Evolutionary conservation across 106 monocot species (phyloP).

Genomic region (Cymbidium sinense): DNA sequence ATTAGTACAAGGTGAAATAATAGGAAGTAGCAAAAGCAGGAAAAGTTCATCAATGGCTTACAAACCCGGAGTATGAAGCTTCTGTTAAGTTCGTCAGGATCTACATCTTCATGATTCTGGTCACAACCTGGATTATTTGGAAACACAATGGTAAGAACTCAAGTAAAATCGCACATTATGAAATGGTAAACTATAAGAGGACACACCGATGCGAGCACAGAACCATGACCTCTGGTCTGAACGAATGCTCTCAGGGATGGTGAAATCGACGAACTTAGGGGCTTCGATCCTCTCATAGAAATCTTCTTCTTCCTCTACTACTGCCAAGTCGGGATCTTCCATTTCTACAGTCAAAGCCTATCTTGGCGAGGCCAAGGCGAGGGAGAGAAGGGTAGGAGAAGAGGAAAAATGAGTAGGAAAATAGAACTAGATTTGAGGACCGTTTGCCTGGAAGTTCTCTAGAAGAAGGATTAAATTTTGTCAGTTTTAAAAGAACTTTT

Average conservation of each 20-base stretch:
- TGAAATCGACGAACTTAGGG: conserved; percentile 80
- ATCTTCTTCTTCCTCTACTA: conserved; percentile 32
- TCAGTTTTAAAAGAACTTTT: not conserved
- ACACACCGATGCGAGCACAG: conserved; percentile 71
- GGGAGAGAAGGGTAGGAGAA: not conserved
- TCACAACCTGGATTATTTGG: conserved; percentile 45
- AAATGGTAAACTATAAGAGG: not conserved
- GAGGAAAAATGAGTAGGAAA: not conserved
- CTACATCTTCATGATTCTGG: conserved; percentile 68
- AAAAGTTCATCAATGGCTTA: not conserved
- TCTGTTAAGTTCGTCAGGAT: conserved; percentile 52
- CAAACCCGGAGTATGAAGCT: conserved; percentile 63
- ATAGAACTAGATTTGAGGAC: not conserved
- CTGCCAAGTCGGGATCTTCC: conserved; percentile 8
- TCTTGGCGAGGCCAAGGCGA: not conserved
- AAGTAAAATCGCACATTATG: not conserved
- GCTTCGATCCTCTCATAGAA: conserved; percentile 78
- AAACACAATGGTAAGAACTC: not conserved
- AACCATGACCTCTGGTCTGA: conserved; percentile 65
- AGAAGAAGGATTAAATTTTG: not conserved
- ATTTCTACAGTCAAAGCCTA: conserved; percentile 9
- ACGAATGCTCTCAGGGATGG: conserved; percentile 34
- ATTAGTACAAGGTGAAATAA: not conserved
- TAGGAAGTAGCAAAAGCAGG: not conserved
- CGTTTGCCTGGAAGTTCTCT: not conserved